A percentile compares a stretch with the other conserved stretches of the same genome.
Conservation (phyloP, 345 rosid genomes). For the Laguncularia racemosa region DNA sequence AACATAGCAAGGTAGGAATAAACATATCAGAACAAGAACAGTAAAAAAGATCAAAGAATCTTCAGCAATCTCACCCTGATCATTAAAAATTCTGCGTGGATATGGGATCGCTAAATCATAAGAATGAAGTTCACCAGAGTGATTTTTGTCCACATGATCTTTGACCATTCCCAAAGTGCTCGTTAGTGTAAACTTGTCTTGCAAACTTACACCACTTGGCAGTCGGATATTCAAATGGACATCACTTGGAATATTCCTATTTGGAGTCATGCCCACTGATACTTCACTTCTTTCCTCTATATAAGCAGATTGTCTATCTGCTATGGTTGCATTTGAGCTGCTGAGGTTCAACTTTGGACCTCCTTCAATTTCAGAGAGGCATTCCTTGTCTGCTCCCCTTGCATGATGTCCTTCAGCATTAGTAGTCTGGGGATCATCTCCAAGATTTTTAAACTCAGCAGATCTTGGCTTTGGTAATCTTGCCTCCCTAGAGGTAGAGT, state of each 20-base stretch:
- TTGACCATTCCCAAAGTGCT: constrained; percentile 52
- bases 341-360: constrained; percentile 6
- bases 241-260: constrained; percentile 31
- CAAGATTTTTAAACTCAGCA: constrained; percentile 13
- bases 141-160: constrained; percentile 65
- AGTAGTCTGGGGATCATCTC: constrained; percentile 12
- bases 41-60: not conserved
- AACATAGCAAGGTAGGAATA: not conserved
- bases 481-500: constrained; percentile 10
- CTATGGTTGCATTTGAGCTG: constrained; percentile 15
- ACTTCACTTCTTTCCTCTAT: constrained; percentile 15
- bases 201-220: constrained; percentile 59
- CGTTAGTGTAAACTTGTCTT: constrained; percentile 57
- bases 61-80: constrained; percentile 48
- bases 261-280: constrained; percentile 5
- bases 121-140: constrained; percentile 29
- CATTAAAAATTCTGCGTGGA: constrained; percentile 72
- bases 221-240: constrained; percentile 68
- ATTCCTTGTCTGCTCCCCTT: constrained; percentile 12
- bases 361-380: constrained; percentile 13
- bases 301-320: constrained; percentile 17
- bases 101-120: constrained; percentile 85
- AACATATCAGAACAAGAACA: not conserved
- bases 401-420: constrained; percentile 16
- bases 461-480: constrained; percentile 17